These are phyloP conservation scores for Hymenoscyphus repandus DNA, from an alignment of 2,329 filamentous ascomycete species.

Conservation along the genomic window DNA sequence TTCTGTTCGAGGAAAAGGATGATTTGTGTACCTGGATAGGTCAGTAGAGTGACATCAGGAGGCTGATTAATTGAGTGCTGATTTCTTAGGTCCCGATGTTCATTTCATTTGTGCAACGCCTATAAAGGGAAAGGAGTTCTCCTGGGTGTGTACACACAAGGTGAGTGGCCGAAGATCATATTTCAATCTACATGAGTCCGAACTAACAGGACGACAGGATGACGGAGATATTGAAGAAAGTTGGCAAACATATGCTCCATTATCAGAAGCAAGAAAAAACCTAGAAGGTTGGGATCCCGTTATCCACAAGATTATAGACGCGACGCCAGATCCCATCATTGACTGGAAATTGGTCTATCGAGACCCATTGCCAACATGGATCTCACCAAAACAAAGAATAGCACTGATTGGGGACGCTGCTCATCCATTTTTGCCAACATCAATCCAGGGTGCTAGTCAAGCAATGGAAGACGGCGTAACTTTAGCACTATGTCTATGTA, in stretches of 20 bases:
- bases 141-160: slow-evolving; percentile 49
- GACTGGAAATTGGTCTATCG: slow-evolving; percentile 31
- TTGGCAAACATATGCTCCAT: slow-evolving; percentile 31
- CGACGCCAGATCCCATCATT: slow-evolving; percentile 22
- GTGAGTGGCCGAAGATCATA: slow-evolving; percentile 31
- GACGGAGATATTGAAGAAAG: slow-evolving; percentile 42
- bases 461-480: slow-evolving; percentile 36
- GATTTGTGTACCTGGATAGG: slow-evolving; percentile 49
- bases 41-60: neutral
- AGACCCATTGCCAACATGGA: slow-evolving; percentile 29
- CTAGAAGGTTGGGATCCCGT: slow-evolving; percentile 23
- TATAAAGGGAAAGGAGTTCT: slow-evolving; percentile 47
- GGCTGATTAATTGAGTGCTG: neutral
- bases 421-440: slow-evolving; percentile 54
- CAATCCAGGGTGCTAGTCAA: slow-evolving; percentile 33
- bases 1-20: slow-evolving; percentile 38
- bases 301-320: slow-evolving; percentile 21
- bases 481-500: slow-evolving; percentile 31
- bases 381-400: slow-evolving; percentile 29
- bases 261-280: slow-evolving; percentile 14
- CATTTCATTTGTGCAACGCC: slow-evolving; percentile 48
- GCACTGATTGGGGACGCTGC: slow-evolving; percentile 61
- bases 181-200: slow-evolving; percentile 4
- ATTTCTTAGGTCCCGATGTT: slow-evolving; percentile 36
- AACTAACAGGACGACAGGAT: slow-evolving; percentile 11